Percentiles rank a stretch among this genome's conserved stretches.
These are phyloP conservation scores for Camillea tinctor DNA, from an alignment of 2,329 filamentous ascomycete genomes.

Conservation along the genomic window DNA sequence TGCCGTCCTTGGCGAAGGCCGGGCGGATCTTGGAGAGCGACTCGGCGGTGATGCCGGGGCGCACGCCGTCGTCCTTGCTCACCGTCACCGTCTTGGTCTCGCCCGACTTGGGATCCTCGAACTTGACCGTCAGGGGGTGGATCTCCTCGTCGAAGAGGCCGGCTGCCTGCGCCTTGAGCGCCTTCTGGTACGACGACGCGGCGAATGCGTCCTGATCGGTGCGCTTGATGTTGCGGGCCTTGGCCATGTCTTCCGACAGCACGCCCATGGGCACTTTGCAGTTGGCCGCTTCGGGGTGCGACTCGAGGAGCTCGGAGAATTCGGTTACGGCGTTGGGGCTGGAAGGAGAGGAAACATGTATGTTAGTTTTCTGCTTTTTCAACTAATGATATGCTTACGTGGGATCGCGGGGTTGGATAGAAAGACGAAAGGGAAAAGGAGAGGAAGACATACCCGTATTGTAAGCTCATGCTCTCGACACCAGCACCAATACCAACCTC, in stretches of 20 bases:
- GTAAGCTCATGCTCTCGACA: conserved; percentile 91
- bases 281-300: conserved; percentile 78
- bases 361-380: conserved; percentile 1
- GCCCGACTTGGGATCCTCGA: conserved; percentile 85
- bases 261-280: conserved; percentile 98
- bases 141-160: conserved; percentile 96
- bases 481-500: conserved; percentile 92
- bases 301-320: conserved; percentile 86
- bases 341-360: conserved; percentile 6
- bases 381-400: too few species aligned
- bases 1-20: conserved; percentile 87
- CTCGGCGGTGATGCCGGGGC: conserved; percentile 81
- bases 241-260: conserved; percentile 91
- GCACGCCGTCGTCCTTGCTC: conserved; percentile 80
- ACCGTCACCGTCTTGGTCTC: conserved; percentile 84
- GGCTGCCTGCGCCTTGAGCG: conserved; percentile 75
- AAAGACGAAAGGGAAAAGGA: not conserved
- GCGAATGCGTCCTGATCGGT: conserved; percentile 87
- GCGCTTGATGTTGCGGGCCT: conserved; percentile 72
- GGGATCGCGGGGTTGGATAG: not conserved
- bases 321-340: conserved; percentile 83
- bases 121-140: conserved; percentile 79
- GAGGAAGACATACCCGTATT: conserved; percentile 70
- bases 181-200: conserved; percentile 89
- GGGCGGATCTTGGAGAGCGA: conserved; percentile 87